phyloP scores from a whole-genome alignment of 2,329 filamentous ascomycete genomes.

The Neonectria ditissima region DNA sequence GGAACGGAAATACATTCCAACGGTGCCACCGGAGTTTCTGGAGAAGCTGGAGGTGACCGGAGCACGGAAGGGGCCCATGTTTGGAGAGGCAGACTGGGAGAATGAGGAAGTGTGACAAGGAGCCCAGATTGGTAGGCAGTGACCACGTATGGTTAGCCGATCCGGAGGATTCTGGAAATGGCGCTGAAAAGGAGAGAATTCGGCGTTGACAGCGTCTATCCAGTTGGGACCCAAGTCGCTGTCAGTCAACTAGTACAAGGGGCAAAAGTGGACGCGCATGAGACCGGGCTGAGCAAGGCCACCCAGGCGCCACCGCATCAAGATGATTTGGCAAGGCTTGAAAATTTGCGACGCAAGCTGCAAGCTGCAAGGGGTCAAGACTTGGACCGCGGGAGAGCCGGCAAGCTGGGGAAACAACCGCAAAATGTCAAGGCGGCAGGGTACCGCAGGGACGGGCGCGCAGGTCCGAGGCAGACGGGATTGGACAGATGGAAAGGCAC shows the following conservation, averaged over 20 bases:
- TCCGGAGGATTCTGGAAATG: slow-evolving; percentile 3
- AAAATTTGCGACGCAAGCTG: slow-evolving; percentile 41
- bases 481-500: slow-evolving; percentile 22
- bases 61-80: slow-evolving; percentile 66
- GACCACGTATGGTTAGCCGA: slow-evolving; percentile 3
- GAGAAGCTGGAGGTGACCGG: slow-evolving; percentile 80
- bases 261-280: slow-evolving; percentile 21
- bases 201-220: not conserved
- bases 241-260: slow-evolving; percentile 13
- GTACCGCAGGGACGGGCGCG: slow-evolving; percentile 1
- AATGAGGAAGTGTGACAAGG: slow-evolving; percentile 67
- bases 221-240: slow-evolving; percentile 2
- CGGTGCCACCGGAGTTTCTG: slow-evolving; percentile 92
- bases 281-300: slow-evolving; percentile 23
- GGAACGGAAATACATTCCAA: slow-evolving; percentile 95
- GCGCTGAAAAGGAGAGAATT: slow-evolving; percentile 1
- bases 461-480: slow-evolving; percentile 24
- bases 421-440: slow-evolving; percentile 16
- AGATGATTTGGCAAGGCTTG: slow-evolving; percentile 23
- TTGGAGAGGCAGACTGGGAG: slow-evolving; percentile 74
- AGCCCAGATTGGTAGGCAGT: not conserved
- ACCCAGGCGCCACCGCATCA: slow-evolving; percentile 10
- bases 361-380: slow-evolving; percentile 43
- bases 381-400: slow-evolving; percentile 25
- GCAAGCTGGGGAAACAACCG: slow-evolving; percentile 28